Base-by-base conservation (phyloP, 768 basidiomycete species). In the Mycena amicta region DNA sequence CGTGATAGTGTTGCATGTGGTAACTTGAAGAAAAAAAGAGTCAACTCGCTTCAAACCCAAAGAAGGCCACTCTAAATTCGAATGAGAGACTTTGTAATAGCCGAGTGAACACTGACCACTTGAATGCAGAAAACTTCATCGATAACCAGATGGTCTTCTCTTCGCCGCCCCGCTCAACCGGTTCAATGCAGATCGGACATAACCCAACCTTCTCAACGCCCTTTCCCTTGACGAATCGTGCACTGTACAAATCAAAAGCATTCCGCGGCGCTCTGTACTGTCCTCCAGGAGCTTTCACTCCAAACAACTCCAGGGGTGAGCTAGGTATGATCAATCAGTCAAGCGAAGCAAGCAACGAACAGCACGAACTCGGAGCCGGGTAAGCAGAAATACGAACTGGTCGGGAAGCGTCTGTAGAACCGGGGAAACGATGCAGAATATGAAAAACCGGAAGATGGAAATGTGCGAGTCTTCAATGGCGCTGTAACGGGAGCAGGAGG, bases 41-140 rank as follows among this genome's bases (percentile, higher is more conserved):
- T 27, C 43, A 11, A 78, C n/a, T n/a, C n/a, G n/a, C n/a, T n/a
- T n/a, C n/a, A n/a, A n/a, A n/a, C n/a, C n/a, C n/a, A n/a, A n/a
- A n/a, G n/a, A n/a, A n/a, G n/a, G n/a, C n/a, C n/a, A n/a, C n/a
- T n/a, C n/a, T n/a, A n/a, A n/a, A n/a, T n/a, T n/a, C n/a, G n/a
- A n/a, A n/a, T n/a, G n/a, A n/a, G n/a, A n/a, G n/a, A n/a, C n/a
- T n/a, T n/a, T n/a, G n/a, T n/a, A n/a, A n/a, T n/a, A n/a, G n/a
- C n/a, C n/a, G n/a, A n/a, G n/a, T n/a, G n/a, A n/a, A n/a, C n/a
- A n/a, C n/a, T n/a, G n/a, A n/a, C n/a, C 76, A 91, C 90, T 92
- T 92, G 76, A 85, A 92, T 20, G 90, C 90, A 15, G 87, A 89
- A 66, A 88, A 86, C 64, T 92, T 92, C 83, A 85, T 91, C 2